A percentile compares a stretch with the other conserved stretches of the same genome.
Evolutionary conservation across 495 filamentous ascomycete genomes (phyloP).

Genomic region (Aspergillus funiculosus): DNA sequence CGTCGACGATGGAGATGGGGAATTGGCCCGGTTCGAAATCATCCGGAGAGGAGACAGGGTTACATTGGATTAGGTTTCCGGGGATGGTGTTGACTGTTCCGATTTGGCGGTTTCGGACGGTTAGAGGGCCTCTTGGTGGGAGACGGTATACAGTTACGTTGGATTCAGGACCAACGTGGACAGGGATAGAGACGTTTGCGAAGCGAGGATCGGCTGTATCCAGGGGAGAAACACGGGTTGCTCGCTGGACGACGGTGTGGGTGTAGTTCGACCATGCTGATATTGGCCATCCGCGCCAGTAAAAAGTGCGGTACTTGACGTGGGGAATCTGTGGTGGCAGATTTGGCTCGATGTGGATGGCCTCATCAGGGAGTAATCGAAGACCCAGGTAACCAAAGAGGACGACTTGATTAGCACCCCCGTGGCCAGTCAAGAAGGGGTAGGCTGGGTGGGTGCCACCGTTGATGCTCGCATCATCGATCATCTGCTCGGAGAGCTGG

Average conservation of each 20-base stretch:
- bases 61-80: slow-evolving; percentile 65
- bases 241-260: slow-evolving; percentile 57
- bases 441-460: slow-evolving; percentile 62
- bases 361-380: slow-evolving; percentile 46
- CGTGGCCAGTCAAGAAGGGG: slow-evolving; percentile 63
- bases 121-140: slow-evolving; percentile 45
- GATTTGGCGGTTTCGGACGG: slow-evolving; percentile 54
- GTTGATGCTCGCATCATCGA: slow-evolving; percentile 58
- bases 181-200: slow-evolving; percentile 44
- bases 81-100: slow-evolving; percentile 41
- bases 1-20: slow-evolving; percentile 65
- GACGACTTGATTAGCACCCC: slow-evolving; percentile 56
- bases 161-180: slow-evolving; percentile 39
- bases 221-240: slow-evolving; percentile 25
- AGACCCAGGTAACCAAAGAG: slow-evolving; percentile 59
- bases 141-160: slow-evolving; percentile 44
- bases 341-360: slow-evolving; percentile 52
- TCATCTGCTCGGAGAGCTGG: slow-evolving; percentile 61
- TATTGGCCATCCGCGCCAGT: slow-evolving; percentile 64
- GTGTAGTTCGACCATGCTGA: slow-evolving; percentile 57
- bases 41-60: slow-evolving; percentile 43
- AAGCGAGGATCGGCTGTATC: slow-evolving; percentile 43
- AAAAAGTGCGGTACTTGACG: slow-evolving; percentile 60
- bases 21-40: slow-evolving; percentile 62
- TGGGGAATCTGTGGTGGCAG: slow-evolving; percentile 58